These are phyloP conservation scores for Epichloe typhina DNA, from an alignment of 2,329 filamentous ascomycete species.

Conservation along the genomic window DNA sequence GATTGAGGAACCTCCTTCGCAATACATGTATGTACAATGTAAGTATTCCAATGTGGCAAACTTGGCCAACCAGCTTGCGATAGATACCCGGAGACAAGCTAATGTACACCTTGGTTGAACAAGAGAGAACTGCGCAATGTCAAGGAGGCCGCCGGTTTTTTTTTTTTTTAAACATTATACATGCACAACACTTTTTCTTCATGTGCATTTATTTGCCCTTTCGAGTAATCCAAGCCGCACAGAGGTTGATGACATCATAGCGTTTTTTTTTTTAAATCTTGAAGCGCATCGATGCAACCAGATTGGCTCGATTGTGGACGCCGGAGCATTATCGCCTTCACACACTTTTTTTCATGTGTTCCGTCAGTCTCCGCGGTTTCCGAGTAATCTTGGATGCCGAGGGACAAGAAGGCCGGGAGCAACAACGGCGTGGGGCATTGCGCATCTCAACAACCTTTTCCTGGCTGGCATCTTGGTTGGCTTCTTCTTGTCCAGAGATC, in stretches of 20 bases:
- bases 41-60: neutral
- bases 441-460: slow-evolving; percentile 6
- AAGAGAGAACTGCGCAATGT: too few relatives aligned
- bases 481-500: neutral
- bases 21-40: neutral
- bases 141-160: too few relatives aligned
- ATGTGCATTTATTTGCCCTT: too few relatives aligned
- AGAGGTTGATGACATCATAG: too few relatives aligned
- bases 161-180: too few relatives aligned
- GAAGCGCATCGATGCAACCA: too few relatives aligned
- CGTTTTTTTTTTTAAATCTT: too few relatives aligned
- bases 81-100: too few relatives aligned
- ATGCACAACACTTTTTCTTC: too few relatives aligned
- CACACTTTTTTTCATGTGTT: neutral
- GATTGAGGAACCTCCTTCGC: neutral
- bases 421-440: neutral
- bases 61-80: neutral
- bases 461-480: neutral
- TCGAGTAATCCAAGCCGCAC: too few relatives aligned
- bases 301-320: neutral
- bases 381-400: neutral
- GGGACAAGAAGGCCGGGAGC: neutral
- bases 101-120: too few relatives aligned
- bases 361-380: neutral
- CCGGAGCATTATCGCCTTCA: neutral